Base-by-base conservation (phyloP, 495 filamentous ascomycete species). In the Annulohypoxylon moriforme region DNA sequence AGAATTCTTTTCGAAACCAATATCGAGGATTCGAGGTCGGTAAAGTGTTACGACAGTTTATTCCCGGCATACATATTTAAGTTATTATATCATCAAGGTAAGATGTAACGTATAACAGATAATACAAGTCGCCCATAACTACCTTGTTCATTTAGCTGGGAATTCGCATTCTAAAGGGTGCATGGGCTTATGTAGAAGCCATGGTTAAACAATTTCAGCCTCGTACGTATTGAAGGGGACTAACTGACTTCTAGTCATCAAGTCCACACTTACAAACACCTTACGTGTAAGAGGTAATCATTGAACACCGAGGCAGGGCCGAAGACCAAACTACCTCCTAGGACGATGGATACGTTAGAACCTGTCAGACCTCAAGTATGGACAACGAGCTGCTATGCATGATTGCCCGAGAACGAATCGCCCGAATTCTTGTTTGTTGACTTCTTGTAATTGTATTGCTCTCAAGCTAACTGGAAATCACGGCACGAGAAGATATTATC, bases 261-360 rank as follows among this genome's bases (percentile, higher is more conserved):
- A 27, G 13, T 52, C 22, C 47, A 20, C 16, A 44, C 40, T 44
- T 44, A 44, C 5, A 44, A 4, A 18, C 16, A 50, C 20, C 24
- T 50, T 50, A 27, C 46, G 8, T 50, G 46, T 25, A 14, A 50
- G n/a, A n/a, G n/a, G 50, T 58, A 38, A 53, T 53, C 6, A 53
- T 58, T 40, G 14, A 38, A 64, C 50, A 18, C 62, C 62, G 62
- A 65, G 38, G 27, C 50, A 65, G 14, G 36, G 11, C 62, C 62
- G 62, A 65, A 25, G n/a, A 33, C 38, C 25, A 52, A 42, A 34
- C 46, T 49, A 34, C 46, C 22, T 34, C 16, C 29, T 31, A 20
- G 36, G 29, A 34, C 31, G 36, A 49, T 49, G 18, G 16, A 56
- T 56, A 36, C 52, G n/a, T 20, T 10, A 36, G 20, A 56, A 4